A percentile compares a stretch with the other conserved stretches of the same genome.
phyloP scores from a whole-genome alignment of 352 stramenopile species.

The Pythium dissimile region DNA sequence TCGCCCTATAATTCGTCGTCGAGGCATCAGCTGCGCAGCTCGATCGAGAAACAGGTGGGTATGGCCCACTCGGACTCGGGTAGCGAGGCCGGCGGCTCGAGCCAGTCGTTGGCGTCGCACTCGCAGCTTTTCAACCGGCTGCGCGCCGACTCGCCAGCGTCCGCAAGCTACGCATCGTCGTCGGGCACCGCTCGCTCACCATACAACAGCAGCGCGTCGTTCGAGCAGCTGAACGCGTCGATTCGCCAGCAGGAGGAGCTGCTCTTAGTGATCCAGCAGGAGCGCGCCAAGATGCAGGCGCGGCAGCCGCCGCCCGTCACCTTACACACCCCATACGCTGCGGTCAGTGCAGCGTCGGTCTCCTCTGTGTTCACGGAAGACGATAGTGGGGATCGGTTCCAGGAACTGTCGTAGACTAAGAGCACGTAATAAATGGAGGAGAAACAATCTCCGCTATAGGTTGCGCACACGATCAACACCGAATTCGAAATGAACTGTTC shows the following conservation, averaged over 20 bases:
- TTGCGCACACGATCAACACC: too few species aligned
- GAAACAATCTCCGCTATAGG: too few species aligned
- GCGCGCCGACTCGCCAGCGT: not conserved
- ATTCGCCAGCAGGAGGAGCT: slow-evolving; percentile 27
- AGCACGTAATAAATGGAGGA: too few species aligned
- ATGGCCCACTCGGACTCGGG: slow-evolving; percentile 14
- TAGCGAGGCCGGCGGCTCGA: slow-evolving; percentile 11
- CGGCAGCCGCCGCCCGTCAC: slow-evolving; percentile 5
- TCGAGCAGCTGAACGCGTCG: slow-evolving; percentile 25
- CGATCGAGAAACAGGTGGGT: slow-evolving; percentile 18
- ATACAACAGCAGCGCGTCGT: slow-evolving; percentile 1
- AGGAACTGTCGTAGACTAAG: slow-evolving; percentile 26
- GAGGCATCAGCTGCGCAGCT: not conserved
- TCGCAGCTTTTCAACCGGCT: not conserved
- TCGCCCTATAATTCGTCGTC: not conserved
- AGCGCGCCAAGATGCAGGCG: slow-evolving; percentile 19
- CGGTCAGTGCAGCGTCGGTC: too few species aligned
- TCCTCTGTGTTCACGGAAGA: too few species aligned
- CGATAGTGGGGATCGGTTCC: slow-evolving; percentile 18
- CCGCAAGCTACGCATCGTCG: slow-evolving; percentile 5
- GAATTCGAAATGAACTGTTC: too few species aligned
- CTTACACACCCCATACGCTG: too few species aligned
- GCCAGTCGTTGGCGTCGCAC: not conserved
- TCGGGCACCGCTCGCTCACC: not conserved
- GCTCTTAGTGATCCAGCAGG: slow-evolving; percentile 23